Percentiles rank a stretch among this genome's conserved stretches.
Conservation (phyloP, 2,329 filamentous ascomycete species). For the Mollisiaceae sp. region DNA sequence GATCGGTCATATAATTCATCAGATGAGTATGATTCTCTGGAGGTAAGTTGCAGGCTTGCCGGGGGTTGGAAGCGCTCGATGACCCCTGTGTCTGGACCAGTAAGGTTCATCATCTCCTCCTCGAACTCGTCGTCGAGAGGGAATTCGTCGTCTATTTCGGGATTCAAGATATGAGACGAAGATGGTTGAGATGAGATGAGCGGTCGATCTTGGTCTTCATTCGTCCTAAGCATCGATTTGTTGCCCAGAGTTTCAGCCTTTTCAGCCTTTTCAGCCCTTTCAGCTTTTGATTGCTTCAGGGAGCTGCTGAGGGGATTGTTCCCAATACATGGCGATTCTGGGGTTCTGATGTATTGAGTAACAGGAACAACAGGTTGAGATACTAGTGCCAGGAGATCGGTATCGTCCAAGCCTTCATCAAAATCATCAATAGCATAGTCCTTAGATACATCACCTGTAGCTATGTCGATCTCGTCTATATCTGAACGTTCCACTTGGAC, state of each 20-base stretch:
- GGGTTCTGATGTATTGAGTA: not conserved
- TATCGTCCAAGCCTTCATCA: slow-evolving; percentile 36
- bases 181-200: not conserved
- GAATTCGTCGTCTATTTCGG: slow-evolving; percentile 36
- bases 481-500: slow-evolving; percentile 22
- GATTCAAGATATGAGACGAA: not conserved
- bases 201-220: not conserved
- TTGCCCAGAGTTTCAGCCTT: not conserved
- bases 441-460: not conserved
- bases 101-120: slow-evolving; percentile 36
- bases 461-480: slow-evolving; percentile 15
- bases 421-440: slow-evolving; percentile 31
- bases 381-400: slow-evolving; percentile 33
- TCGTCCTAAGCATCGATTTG: not conserved
- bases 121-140: slow-evolving; percentile 36
- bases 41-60: slow-evolving; percentile 29
- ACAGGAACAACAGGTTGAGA: slow-evolving; percentile 17
- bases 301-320: not conserved
- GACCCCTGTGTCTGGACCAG: slow-evolving; percentile 19
- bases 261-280: not conserved
- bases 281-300: not conserved
- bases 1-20: slow-evolving; percentile 37
- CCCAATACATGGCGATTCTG: not conserved
- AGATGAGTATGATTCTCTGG: slow-evolving; percentile 21
- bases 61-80: slow-evolving; percentile 32